phyloP scores from a whole-genome alignment of 2,329 filamentous ascomycete genomes.

The Aspergillus unguis region DNA sequence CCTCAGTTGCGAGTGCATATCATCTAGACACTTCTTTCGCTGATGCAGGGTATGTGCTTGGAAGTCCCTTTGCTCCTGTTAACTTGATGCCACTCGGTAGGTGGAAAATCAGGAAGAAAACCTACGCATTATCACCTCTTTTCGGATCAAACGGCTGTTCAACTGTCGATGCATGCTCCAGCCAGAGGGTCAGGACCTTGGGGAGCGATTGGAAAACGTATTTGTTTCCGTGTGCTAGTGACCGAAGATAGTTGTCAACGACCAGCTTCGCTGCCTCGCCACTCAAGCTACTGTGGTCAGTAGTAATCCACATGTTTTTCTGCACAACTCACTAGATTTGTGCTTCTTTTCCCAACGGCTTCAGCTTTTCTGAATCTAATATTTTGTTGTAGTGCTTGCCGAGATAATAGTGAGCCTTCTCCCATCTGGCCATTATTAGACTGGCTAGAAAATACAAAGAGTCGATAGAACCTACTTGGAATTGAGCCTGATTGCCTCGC shows the following conservation, averaged over 20 bases:
- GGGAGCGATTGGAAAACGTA: slow-evolving; percentile 95
- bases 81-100: background rate
- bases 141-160: slow-evolving; percentile 57
- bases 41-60: slow-evolving; percentile 47
- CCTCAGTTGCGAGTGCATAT: slow-evolving; percentile 70
- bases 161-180: slow-evolving; percentile 79
- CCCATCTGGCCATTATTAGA: slow-evolving; percentile 61
- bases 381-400: slow-evolving; percentile 97
- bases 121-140: slow-evolving; percentile 46
- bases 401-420: slow-evolving; percentile 96
- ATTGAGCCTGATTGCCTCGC: slow-evolving; percentile 59
- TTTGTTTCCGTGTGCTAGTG: slow-evolving; percentile 83
- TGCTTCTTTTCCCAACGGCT: slow-evolving; percentile 72
- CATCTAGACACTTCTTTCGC: slow-evolving; percentile 63
- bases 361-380: slow-evolving; percentile 78
- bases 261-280: slow-evolving; percentile 86
- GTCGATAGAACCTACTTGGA: slow-evolving; percentile 23
- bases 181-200: slow-evolving; percentile 86
- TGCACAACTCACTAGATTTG: slow-evolving; percentile 57
- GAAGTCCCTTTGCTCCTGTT: slow-evolving; percentile 36
- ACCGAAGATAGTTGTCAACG: slow-evolving; percentile 88
- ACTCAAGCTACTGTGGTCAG: slow-evolving; percentile 52
- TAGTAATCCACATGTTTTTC: slow-evolving; percentile 5
- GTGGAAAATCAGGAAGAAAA: background rate
- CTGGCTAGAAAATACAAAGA: background rate